Evolutionary conservation across 2,329 filamentous ascomycete genomes (phyloP).

Genomic region (Botryotinia convoluta): DNA sequence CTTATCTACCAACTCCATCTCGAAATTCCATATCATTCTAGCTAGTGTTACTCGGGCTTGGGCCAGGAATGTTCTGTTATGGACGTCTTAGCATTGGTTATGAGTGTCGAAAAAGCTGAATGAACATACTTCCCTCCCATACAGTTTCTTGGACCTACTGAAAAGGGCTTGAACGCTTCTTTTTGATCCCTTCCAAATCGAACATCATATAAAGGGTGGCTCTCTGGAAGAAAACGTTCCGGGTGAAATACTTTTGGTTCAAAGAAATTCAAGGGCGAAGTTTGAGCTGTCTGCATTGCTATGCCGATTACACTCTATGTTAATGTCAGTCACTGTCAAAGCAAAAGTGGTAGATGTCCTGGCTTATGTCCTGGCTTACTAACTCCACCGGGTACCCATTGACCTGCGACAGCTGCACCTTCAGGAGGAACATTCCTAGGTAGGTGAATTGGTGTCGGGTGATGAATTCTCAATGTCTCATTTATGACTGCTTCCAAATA

Average conservation of each 20-base stretch:
- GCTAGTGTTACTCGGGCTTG: conserved; percentile 1
- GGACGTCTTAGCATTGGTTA: background rate
- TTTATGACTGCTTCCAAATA: conserved; percentile 19
- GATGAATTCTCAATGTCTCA: conserved; percentile 21
- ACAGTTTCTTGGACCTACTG: background rate
- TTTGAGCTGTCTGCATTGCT: conserved; percentile 4
- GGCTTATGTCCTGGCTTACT: background rate
- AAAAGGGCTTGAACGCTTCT: conserved; percentile 10
- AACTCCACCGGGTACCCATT: conserved; percentile 20
- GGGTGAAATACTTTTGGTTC: conserved; percentile 12
- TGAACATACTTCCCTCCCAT: conserved; percentile 10
- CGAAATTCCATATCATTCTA: background rate
- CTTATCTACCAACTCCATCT: background rate
- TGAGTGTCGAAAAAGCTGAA: background rate
- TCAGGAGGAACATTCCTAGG: conserved; percentile 13
- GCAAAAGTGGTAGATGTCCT: background rate
- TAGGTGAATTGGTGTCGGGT: conserved; percentile 14
- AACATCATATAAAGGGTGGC: background rate
- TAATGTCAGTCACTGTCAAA: background rate
- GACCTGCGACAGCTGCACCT: conserved; percentile 14
- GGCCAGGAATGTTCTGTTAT: background rate
- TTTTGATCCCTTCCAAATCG: conserved; percentile 3
- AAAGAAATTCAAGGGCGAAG: background rate
- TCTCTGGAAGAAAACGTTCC: background rate
- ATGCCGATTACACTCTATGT: background rate